Evolutionary conservation across 2,329 filamentous ascomycete species (phyloP), one percentile per base, ranked within the genome.

Genomic region (Beauveria sp.): DNA sequence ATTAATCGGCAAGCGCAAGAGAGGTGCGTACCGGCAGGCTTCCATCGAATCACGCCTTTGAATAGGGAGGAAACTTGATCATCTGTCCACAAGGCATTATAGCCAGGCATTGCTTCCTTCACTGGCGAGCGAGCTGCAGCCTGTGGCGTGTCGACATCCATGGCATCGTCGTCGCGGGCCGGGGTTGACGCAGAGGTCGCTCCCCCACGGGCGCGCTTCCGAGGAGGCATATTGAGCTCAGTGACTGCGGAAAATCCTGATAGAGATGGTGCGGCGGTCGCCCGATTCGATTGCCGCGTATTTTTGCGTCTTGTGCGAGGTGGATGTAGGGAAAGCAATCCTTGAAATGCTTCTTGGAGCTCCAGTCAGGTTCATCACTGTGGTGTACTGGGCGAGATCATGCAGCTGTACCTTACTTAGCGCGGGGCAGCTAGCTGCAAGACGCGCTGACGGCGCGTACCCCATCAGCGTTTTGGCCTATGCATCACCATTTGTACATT

Each of bases 21-120:
- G 24, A 40, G 28, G 51, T 51, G 64, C 71, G 66, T 71, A 91
- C 92, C 93, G 46, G 93, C 93, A n/a, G 94, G 94, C 72, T 99
- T 99, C 89, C 90, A 96, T 70, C 87, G 84, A 65, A 97, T 92
- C 66, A 97, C 88, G 57, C 87, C 91, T 72, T 97, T 97, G 77
- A 96, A 91, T 1, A 99, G 81, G 46, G 91, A 92, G 1, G 91
- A 92, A 66, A 96, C 89, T 74, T 99, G 94, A 70, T 97, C 93
- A 69, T 96, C 92, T 4, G 92, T 97, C 94, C 94, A 99, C 28
- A 87, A 84, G 65, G 93, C 90, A 61, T 85, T 83, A 54, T 63
- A 67, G 12, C 56, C 61, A 75, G 72, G 66, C 73, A 67, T 63
- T 9, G 62, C 61, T 5, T 59, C 53, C 48, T 76, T 74, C 30